Evolutionary conservation across 2,329 filamentous ascomycete genomes (phyloP).

Genomic region (Paraphaeosphaeria minitans): DNA sequence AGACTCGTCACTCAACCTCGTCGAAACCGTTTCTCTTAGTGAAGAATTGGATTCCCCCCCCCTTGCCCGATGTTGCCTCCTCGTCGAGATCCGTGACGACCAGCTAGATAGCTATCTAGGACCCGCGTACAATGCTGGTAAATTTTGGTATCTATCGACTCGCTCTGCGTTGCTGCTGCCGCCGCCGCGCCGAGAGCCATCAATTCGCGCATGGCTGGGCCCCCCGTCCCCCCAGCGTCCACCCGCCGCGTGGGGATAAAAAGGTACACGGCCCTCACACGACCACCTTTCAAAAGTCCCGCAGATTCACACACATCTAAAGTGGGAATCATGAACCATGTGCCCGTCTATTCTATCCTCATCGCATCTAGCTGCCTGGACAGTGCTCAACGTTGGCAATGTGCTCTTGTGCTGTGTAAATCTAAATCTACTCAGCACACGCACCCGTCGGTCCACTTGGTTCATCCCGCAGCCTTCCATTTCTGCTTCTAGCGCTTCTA

Average conservation of each 20-base stretch:
- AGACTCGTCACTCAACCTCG: constrained; percentile 25
- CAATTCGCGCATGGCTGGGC: constrained; percentile 2
- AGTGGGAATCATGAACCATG: too few species aligned
- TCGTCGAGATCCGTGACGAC: not conserved
- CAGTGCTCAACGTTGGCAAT: not conserved
- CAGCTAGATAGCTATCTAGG: too few species aligned
- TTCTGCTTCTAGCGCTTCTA: constrained; percentile 1
- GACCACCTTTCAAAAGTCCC: constrained; percentile 10
- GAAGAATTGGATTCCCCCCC: constrained; percentile 10
- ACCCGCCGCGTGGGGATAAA: not conserved
- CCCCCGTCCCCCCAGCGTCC: constrained; percentile 5
- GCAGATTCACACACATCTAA: not conserved
- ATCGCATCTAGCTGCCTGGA: not conserved
- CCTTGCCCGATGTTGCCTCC: not conserved
- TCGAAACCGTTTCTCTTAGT: constrained; percentile 36
- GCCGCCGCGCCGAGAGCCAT: constrained; percentile 1
- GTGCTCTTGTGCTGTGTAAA: too few species aligned
- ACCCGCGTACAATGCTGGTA: too few species aligned
- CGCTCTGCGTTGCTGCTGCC: not conserved
- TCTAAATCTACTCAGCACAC: not conserved
- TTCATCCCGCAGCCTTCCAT: not conserved
- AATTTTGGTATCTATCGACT: too few species aligned
- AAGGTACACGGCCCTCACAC: constrained; percentile 20
- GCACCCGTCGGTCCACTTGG: not conserved
- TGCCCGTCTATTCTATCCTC: not conserved